Percentiles rank a stretch among this genome's conserved stretches.
phyloP scores from a whole-genome alignment of 106 monocot species.

The Hemerocallis citrina region DNA sequence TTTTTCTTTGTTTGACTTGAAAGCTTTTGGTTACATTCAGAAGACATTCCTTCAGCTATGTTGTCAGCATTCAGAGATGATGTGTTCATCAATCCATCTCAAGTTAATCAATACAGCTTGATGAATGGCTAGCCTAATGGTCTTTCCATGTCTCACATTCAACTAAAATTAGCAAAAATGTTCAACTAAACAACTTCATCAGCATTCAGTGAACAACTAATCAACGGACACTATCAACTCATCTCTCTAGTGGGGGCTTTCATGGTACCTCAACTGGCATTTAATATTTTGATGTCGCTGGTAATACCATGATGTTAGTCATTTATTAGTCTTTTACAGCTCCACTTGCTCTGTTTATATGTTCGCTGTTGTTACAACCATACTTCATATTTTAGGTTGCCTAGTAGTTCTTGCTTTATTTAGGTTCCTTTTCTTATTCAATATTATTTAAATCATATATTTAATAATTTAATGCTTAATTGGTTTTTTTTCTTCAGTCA shows the following conservation, averaged over 20 bases:
- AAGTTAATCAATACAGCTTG: conserved; percentile 75
- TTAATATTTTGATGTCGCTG: conserved; percentile 21
- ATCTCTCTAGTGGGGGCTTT: conserved; percentile 41
- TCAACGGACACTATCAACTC: conserved; percentile 67
- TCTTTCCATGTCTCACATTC: conserved; percentile 73
- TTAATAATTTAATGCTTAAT: conserved; percentile 1
- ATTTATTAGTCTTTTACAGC: conserved; percentile 3
- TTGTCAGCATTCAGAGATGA: conserved; percentile 84
- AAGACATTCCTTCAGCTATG: conserved; percentile 76
- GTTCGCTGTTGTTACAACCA: not conserved
- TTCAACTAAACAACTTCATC: conserved; percentile 83
- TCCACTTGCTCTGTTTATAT: not conserved
- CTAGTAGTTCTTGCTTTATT: not conserved
- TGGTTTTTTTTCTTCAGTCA: conserved; percentile 40
- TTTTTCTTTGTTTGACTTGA: conserved; percentile 37
- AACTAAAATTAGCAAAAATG: conserved; percentile 73
- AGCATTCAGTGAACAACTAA: conserved; percentile 77
- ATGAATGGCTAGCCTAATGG: conserved; percentile 63
- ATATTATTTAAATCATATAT: not conserved
- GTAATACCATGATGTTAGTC: conserved; percentile 21
- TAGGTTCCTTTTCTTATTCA: not conserved
- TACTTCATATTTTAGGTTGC: not conserved
- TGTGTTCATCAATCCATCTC: conserved; percentile 53
- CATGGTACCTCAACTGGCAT: conserved; percentile 59
- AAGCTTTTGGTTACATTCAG: conserved; percentile 85